These are phyloP conservation scores for Plectranthus barbatus DNA, from an alignment of 257 asterid species.

Conservation along the genomic window DNA sequence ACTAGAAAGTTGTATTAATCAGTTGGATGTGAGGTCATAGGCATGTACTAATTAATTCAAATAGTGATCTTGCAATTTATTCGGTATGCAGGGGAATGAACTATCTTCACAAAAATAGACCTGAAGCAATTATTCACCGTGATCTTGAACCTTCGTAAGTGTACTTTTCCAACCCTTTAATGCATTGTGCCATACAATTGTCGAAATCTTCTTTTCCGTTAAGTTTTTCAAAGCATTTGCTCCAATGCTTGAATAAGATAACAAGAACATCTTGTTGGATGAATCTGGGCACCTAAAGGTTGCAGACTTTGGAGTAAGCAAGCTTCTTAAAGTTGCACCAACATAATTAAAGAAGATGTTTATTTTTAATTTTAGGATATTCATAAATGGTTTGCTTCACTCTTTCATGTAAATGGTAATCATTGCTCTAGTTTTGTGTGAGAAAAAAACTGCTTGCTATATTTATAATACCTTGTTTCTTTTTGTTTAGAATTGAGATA, in stretches of 20 bases:
- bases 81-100: constrained; percentile 79
- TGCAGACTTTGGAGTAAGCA: constrained; percentile 96
- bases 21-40: not conserved
- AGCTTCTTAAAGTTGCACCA: constrained; percentile 70
- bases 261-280: constrained; percentile 89
- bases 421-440: too few species aligned
- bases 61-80: constrained; percentile 4
- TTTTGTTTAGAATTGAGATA: too few species aligned
- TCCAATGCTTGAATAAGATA: constrained; percentile 15
- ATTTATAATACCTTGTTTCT: too few species aligned
- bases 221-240: constrained; percentile 12
- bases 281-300: constrained; percentile 95
- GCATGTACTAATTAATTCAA: not conserved
- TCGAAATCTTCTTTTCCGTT: not conserved
- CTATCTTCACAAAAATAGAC: constrained; percentile 73
- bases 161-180: too few species aligned
- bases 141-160: too few species aligned
- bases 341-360: constrained; percentile 65
- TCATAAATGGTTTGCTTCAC: too few species aligned
- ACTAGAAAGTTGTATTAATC: not conserved
- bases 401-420: too few species aligned
- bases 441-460: too few species aligned
- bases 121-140: too few species aligned
- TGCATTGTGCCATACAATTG: not conserved
- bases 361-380: too few species aligned